Evolutionary conservation across 2,329 filamentous ascomycete genomes (phyloP), one percentile per base, ranked within the genome.

Genomic region (Fusarium duplospermum): DNA sequence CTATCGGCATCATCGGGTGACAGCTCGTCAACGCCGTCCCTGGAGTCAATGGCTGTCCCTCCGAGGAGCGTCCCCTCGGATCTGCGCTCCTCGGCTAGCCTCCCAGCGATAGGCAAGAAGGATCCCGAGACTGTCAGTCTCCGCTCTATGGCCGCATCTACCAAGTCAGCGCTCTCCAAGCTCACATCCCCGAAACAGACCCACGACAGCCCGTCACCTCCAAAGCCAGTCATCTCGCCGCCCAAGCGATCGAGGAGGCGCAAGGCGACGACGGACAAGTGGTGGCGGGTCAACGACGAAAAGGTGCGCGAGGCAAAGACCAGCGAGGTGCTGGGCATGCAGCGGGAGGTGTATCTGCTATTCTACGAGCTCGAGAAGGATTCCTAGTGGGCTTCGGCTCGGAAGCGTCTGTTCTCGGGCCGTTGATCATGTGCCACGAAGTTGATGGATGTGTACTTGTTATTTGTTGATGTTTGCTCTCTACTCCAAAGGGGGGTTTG

Each of bases 221-320:
- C 75, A 6, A 78, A 61, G 2, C 70, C 74, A 13, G 66, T 72
- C 50, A 71, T 74, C 22, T 72, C 78, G 9, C 67, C 76, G 11
- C 61, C 72, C 16, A 81, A 77, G 13, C 87, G 85, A 63, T 81
- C 87, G 38, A 89, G 86, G 72, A 91, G 89, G 76, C 90, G 89
- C 69, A 91, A 90, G 79, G 60, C 76, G 78, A 65, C 75, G 14
- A 89, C 88, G 52, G 93, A 97, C 79, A 91, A 83, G 73, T 99
- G 96, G 96, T 99, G 96, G 96, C 91, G 96, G 38, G 97, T 99
- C 75, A 98, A 95, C 74, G 96, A 99, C 81, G 96, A 99, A 75
- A 98, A 97, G 83, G 91, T 98, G 78, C 96, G 96, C 80, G 96
- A 98, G 83, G 93, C 94, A 75, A 98, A 95, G 86, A 98, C 95